Conservation (phyloP, 2,329 filamentous ascomycete species). For the Apiospora malaysiana region DNA sequence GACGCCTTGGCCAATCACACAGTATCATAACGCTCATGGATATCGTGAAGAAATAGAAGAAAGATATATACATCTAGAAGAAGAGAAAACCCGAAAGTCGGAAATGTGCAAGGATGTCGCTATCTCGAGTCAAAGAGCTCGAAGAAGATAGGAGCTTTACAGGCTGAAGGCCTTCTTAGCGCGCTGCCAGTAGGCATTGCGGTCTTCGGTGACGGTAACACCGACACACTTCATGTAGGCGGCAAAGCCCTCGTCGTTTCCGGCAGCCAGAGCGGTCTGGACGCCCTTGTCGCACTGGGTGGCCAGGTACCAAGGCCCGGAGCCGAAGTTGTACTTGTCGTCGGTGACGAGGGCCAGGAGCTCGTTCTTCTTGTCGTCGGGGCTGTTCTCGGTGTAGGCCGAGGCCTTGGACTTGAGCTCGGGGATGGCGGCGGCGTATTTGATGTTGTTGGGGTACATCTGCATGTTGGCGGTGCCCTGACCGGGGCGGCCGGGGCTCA, state of each 20-base stretch:
- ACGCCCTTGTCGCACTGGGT: constrained; percentile 46
- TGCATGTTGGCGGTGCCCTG: constrained; percentile 73
- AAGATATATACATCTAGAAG: constrained; percentile 8
- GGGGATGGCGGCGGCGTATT: constrained; percentile 53
- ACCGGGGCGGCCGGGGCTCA: constrained; percentile 62
- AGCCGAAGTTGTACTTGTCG: constrained; percentile 61
- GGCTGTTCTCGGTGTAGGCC: constrained; percentile 35
- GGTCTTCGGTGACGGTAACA: constrained; percentile 38
- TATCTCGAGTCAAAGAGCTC: neutral
- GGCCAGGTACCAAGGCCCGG: constrained; percentile 56
- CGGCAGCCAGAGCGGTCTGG: constrained; percentile 39
- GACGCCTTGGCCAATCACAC: neutral
- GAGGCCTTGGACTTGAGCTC: constrained; percentile 42
- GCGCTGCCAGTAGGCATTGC: constrained; percentile 48
- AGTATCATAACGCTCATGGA: constrained; percentile 9
- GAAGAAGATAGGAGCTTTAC: constrained; percentile 19
- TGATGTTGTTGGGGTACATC: constrained; percentile 48
- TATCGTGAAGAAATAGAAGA: neutral
- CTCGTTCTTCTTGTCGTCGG: constrained; percentile 42
- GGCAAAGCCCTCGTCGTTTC: constrained; percentile 48
- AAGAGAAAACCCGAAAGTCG: neutral
- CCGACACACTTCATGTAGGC: constrained; percentile 57
- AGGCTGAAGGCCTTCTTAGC: constrained; percentile 57
- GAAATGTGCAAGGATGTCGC: neutral
- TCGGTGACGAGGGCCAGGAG: constrained; percentile 51